These are phyloP conservation scores for Trichoderma sp. DNA, from an alignment of 2,329 filamentous ascomycete genomes.

Conservation along the genomic window DNA sequence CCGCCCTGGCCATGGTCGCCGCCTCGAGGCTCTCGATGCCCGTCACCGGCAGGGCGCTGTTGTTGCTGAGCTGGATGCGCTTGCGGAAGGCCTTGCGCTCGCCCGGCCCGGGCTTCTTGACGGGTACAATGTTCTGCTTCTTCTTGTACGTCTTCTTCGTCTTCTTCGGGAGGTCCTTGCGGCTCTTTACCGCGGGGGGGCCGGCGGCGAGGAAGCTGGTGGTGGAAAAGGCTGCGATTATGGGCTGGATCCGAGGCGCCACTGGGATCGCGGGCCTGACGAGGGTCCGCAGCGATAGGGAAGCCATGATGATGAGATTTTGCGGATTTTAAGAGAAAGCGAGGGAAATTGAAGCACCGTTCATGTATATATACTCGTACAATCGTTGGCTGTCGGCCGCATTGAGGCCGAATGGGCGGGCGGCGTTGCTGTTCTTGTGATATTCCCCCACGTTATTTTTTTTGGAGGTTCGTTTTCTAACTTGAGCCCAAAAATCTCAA, in stretches of 20 bases:
- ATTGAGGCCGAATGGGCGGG: conserved; percentile 31
- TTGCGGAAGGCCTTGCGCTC: conserved; percentile 87
- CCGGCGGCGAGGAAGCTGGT: conserved; percentile 30
- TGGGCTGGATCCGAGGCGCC: conserved; percentile 35
- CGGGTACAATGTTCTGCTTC: conserved; percentile 41
- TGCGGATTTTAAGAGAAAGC: neutral
- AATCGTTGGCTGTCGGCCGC: conserved; percentile 26
- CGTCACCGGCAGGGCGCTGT: conserved; percentile 78
- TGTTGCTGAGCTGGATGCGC: conserved; percentile 88
- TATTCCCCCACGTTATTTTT: conserved; percentile 14
- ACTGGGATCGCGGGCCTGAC: conserved; percentile 36
- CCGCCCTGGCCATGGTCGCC: conserved; percentile 52
- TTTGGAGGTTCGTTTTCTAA: conserved; percentile 24
- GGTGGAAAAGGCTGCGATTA: conserved; percentile 44
- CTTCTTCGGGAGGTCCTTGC: conserved; percentile 38
- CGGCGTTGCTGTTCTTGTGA: conserved; percentile 24
- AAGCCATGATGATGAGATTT: conserved; percentile 35
- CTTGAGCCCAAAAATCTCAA: conserved; percentile 19
- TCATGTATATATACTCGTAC: neutral
- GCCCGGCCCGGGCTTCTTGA: conserved; percentile 64
- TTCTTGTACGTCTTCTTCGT: conserved; percentile 54
- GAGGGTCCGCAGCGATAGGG: conserved; percentile 44
- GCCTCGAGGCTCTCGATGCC: conserved; percentile 62
- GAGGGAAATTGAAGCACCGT: neutral
- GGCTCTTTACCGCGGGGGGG: conserved; percentile 35